phyloP scores from a whole-genome alignment of 495 filamentous ascomycete species.

The Penicillium antarcticum region DNA sequence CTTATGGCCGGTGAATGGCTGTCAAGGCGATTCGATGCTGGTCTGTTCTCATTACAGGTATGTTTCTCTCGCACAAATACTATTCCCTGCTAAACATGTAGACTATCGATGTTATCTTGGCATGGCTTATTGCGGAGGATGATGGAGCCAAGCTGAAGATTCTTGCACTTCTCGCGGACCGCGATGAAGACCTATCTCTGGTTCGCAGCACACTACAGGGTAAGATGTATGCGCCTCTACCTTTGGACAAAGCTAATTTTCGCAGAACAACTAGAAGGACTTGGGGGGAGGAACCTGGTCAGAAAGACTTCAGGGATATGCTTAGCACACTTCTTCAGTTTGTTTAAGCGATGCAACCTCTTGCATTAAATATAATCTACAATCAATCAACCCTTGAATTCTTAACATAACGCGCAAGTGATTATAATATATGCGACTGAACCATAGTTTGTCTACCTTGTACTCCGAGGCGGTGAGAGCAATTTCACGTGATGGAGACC shows the following conservation, averaged over 20 bases:
- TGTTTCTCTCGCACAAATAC: not conserved
- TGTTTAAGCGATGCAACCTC: conserved; percentile 26
- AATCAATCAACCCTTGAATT: not conserved
- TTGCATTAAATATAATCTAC: conserved; percentile 7
- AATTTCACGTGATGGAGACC: conserved; percentile 2
- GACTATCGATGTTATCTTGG: conserved; percentile 81
- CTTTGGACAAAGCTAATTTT: conserved; percentile 15
- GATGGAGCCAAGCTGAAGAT: conserved; percentile 71
- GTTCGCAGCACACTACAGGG: conserved; percentile 68
- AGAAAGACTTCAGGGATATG: conserved; percentile 66
- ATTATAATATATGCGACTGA: no score
- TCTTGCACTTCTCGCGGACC: conserved; percentile 57
- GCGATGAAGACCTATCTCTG: conserved; percentile 60
- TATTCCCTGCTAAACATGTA: conserved; percentile 12
- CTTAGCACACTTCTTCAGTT: conserved; percentile 63
- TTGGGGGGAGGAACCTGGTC: conserved; percentile 53
- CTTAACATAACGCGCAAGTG: not conserved
- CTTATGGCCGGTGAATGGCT: conserved; percentile 75
- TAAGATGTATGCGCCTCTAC: conserved; percentile 24
- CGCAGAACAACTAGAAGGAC: conserved; percentile 61
- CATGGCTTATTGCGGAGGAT: conserved; percentile 93
- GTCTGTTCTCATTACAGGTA: conserved; percentile 77
- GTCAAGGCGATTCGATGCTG: conserved; percentile 79
- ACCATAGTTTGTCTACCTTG: not conserved
- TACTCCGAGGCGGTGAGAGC: conserved; percentile 3